phyloP scores from a whole-genome alignment of 176 grass and related monocot species.

The Cenchrus purpureus region DNA sequence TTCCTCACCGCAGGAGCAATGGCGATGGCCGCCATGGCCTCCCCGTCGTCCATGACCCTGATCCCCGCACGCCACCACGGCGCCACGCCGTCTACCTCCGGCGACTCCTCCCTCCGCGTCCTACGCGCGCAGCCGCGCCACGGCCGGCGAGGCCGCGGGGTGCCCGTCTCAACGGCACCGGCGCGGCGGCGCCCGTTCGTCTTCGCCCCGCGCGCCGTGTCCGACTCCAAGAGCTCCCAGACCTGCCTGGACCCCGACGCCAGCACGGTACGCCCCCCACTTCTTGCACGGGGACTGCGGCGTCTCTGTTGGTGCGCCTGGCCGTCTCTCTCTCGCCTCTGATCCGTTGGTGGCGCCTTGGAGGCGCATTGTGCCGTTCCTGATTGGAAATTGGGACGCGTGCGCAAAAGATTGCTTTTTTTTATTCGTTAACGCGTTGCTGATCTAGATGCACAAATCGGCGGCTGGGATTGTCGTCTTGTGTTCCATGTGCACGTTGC shows the following conservation, averaged over 20 bases:
- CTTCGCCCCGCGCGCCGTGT: conserved; percentile 74
- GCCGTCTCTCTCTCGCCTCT: background rate
- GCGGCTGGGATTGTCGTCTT: conserved; percentile 22
- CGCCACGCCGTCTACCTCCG: conserved; percentile 43
- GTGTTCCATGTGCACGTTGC: conserved; percentile 24
- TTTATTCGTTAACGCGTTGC: background rate
- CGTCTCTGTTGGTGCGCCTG: conserved; percentile 11
- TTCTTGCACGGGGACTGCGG: conserved; percentile 23
- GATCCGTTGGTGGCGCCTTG: conserved; percentile 11
- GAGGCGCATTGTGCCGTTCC: conserved; percentile 13
- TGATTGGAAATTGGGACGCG: conserved; percentile 35
- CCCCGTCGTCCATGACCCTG: conserved; percentile 29
- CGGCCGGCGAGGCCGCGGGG: background rate
- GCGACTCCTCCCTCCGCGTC: conserved; percentile 30
- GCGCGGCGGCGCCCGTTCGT: conserved; percentile 44
- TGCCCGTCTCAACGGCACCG: conserved; percentile 7
- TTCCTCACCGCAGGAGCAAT: conserved; percentile 41
- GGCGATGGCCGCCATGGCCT: conserved; percentile 60
- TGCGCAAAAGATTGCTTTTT: conserved; percentile 9
- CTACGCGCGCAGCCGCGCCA: conserved; percentile 38
- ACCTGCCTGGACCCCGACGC: conserved; percentile 98
- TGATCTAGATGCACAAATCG: conserved; percentile 35
- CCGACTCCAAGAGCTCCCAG: conserved; percentile 87
- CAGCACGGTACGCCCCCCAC: conserved; percentile 64
- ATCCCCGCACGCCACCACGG: conserved; percentile 26